A percentile compares a stretch with the other conserved stretches of the same genome.
Evolutionary conservation across 495 filamentous ascomycete species (phyloP).

Genomic region (Penicillium pulvis): DNA sequence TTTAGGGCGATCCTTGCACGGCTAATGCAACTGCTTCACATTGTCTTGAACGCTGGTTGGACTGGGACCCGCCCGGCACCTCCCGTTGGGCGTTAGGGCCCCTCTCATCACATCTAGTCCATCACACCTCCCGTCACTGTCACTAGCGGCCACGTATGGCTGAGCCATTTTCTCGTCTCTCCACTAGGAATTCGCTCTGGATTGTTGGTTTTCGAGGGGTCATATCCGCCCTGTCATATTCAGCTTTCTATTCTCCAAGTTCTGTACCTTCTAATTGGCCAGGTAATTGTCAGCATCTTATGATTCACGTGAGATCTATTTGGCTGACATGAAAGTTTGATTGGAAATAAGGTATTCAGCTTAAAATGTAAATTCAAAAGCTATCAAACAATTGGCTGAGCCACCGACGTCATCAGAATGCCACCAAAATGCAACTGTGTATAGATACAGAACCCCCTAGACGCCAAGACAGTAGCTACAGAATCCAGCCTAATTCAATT

Average conservation of each 20-base stretch:
- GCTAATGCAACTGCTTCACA: conserved; percentile 37
- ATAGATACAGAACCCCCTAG: background rate
- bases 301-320: background rate
- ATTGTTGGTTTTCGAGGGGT: conserved; percentile 1
- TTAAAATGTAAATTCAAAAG: background rate
- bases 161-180: background rate
- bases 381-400: background rate
- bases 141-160: background rate
- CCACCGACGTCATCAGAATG: background rate
- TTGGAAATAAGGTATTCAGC: background rate
- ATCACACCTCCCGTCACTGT: conserved; percentile 9
- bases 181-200: background rate
- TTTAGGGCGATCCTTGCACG: conserved; percentile 10
- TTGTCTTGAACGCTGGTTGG: conserved; percentile 24
- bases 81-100: conserved; percentile 29
- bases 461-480: background rate
- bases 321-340: background rate
- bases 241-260: background rate
- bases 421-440: background rate
- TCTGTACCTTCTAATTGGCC: background rate
- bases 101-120: conserved; percentile 26
- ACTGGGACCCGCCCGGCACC: conserved; percentile 25
- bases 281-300: background rate
- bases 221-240: background rate
- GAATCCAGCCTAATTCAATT: conserved; percentile 13